phyloP scores from a whole-genome alignment of 192 early-diverging fungal genomes.

The Rhizoclosmatium sp. region DNA sequence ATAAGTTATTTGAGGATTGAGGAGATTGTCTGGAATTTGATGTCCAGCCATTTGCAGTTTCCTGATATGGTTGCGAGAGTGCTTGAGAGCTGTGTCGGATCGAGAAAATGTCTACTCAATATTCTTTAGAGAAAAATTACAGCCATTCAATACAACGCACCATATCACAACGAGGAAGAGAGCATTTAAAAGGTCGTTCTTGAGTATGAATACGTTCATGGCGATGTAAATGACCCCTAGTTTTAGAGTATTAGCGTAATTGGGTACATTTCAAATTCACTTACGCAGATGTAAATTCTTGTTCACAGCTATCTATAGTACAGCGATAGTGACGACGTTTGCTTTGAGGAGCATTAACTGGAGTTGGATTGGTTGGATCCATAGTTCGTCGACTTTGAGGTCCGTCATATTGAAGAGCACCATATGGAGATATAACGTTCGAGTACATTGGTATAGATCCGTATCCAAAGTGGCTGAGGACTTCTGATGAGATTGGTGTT shows the following conservation, averaged over 20 bases:
- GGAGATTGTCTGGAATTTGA: constrained; percentile 10
- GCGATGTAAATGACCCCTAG: constrained; percentile 23
- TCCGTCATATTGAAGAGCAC: too few species aligned
- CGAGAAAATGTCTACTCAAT: constrained; percentile 17
- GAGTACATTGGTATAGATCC: too few species aligned
- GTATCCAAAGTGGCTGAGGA: too few species aligned
- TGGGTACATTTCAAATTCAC: neutral
- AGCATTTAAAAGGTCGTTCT: constrained; percentile 31
- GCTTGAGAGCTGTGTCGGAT: constrained; percentile 31
- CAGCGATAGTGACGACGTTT: too few species aligned
- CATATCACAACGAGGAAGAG: constrained; percentile 17
- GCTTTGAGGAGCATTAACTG: too few species aligned
- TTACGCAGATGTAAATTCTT: too few species aligned
- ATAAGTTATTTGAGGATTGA: constrained; percentile 8
- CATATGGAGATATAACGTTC: too few species aligned
- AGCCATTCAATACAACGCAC: neutral
- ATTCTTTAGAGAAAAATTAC: neutral
- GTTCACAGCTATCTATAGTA: too few species aligned
- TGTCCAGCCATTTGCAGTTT: constrained; percentile 28
- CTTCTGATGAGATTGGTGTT: too few species aligned
- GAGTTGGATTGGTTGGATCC: too few species aligned
- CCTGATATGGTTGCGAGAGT: constrained; percentile 24
- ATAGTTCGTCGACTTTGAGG: too few species aligned
- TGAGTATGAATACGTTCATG: constrained; percentile 30
- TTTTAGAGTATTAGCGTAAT: neutral